Evolutionary conservation across 2,329 filamentous ascomycete species (phyloP).

Genomic region (Ilyonectria sp.): DNA sequence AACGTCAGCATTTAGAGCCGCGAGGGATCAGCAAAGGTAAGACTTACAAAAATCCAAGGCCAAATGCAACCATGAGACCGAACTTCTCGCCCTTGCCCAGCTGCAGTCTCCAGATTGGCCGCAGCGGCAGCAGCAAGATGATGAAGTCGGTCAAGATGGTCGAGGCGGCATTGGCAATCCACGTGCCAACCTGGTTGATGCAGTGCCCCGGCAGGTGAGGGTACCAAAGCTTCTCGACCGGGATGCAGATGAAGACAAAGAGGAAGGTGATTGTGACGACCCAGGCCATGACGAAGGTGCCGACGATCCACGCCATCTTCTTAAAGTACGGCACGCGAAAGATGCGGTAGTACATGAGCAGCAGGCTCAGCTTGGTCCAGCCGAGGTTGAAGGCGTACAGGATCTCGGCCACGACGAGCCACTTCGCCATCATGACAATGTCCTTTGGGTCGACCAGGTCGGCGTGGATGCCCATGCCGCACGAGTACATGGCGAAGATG

Average conservation of each 20-base stretch:
- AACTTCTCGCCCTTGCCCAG: constrained; percentile 59
- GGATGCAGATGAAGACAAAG: constrained; percentile 67
- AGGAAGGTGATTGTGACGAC: constrained; percentile 63
- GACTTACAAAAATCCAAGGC: constrained; percentile 61
- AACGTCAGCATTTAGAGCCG: constrained; percentile 1
- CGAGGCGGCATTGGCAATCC: constrained; percentile 64
- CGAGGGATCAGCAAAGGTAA: no score
- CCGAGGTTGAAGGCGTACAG: constrained; percentile 64
- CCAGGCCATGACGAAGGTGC: constrained; percentile 62
- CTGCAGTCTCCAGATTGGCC: constrained; percentile 62
- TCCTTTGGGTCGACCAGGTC: constrained; percentile 52
- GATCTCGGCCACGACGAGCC: constrained; percentile 63
- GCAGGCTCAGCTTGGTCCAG: constrained; percentile 65
- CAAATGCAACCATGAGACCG: constrained; percentile 60
- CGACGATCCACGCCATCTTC: constrained; percentile 58
- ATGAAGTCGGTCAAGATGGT: constrained; percentile 63
- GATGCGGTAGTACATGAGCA: constrained; percentile 69
- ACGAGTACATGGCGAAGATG: constrained; percentile 62
- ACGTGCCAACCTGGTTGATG: constrained; percentile 65
- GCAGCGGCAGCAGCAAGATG: constrained; percentile 62
- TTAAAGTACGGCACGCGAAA: constrained; percentile 63
- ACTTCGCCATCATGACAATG: constrained; percentile 63
- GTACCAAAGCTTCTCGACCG: constrained; percentile 65
- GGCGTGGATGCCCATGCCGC: constrained; percentile 64
- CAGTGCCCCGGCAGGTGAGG: constrained; percentile 61